These are phyloP conservation scores for Hymenoscyphus albidus DNA, from an alignment of 2,329 filamentous ascomycete genomes.

Conservation along the genomic window DNA sequence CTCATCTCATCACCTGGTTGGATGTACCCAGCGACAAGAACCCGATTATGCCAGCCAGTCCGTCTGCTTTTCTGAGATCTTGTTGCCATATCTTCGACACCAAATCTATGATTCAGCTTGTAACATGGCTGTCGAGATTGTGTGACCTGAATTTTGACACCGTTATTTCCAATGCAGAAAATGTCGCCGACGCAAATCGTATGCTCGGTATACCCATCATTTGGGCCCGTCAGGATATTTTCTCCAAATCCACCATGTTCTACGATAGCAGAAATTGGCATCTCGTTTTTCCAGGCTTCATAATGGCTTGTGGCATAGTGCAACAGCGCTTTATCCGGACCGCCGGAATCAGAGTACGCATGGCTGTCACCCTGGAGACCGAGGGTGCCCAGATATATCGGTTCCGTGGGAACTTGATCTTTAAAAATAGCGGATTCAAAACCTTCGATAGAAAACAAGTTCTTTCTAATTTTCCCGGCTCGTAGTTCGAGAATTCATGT, in stretches of 20 bases:
- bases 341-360: conserved; percentile 43
- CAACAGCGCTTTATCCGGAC: conserved; percentile 41
- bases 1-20: conserved; percentile 53
- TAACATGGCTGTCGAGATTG: conserved; percentile 62
- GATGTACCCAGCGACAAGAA: conserved; percentile 53
- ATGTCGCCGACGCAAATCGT: conserved; percentile 63
- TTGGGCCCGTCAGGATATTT: conserved; percentile 52
- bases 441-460: conserved; percentile 1
- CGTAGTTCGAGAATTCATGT: not conserved
- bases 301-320: conserved; percentile 59
- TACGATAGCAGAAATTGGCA: conserved; percentile 50
- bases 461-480: not conserved
- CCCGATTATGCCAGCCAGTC: conserved; percentile 64
- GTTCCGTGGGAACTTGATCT: not conserved
- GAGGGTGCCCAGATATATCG: conserved; percentile 8
- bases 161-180: conserved; percentile 41
- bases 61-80: conserved; percentile 53
- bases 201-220: conserved; percentile 48
- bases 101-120: conserved; percentile 66
- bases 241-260: conserved; percentile 58
- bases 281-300: conserved; percentile 47
- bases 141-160: conserved; percentile 49
- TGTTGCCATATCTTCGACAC: conserved; percentile 58
- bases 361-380: conserved; percentile 17
- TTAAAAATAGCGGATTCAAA: conserved; percentile 7